Conservation (phyloP, 345 rosid species). For the Syzygium jambos region DNA sequence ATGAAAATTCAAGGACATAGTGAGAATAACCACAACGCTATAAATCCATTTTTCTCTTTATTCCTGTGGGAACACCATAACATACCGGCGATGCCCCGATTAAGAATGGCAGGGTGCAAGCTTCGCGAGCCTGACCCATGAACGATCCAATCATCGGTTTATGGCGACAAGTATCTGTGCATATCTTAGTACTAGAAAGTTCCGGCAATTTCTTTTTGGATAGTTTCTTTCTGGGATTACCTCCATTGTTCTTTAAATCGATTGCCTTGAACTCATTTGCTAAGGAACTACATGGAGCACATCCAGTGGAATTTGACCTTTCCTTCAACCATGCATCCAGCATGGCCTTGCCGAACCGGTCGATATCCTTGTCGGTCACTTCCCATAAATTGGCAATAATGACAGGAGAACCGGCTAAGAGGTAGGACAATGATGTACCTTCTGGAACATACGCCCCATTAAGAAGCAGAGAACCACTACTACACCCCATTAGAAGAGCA, state of each 20-base stretch:
- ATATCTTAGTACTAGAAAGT: conserved; percentile 6
- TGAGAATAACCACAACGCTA: not conserved
- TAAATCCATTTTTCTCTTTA: conserved; percentile 29
- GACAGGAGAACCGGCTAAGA: conserved; percentile 74
- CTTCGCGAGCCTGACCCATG: conserved; percentile 68
- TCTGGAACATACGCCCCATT: conserved; percentile 72
- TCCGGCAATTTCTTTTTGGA: conserved; percentile 20
- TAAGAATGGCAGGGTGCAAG: conserved; percentile 57
- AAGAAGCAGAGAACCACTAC: conserved; percentile 68
- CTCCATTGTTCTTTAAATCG: conserved; percentile 24
- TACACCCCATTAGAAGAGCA: conserved; percentile 86
- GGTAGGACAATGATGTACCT: conserved; percentile 68
- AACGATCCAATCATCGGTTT: conserved; percentile 64
- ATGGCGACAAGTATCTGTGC: conserved; percentile 27
- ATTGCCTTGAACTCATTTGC: conserved; percentile 48
- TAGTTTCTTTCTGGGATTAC: conserved; percentile 28
- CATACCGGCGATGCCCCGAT: conserved; percentile 96
- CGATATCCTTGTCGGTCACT: conserved; percentile 89
- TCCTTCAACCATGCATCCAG: conserved; percentile 72
- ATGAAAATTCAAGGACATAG: not conserved
- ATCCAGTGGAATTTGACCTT: conserved; percentile 35
- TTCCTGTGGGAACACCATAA: conserved; percentile 88
- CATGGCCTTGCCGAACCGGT: conserved; percentile 77
- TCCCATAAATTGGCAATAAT: conserved; percentile 89
- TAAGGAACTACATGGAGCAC: conserved; percentile 33